A percentile compares a stretch with the other conserved stretches of the same genome.
phyloP scores from a whole-genome alignment of 805 yeast species.

The Komagataella populi region DNA sequence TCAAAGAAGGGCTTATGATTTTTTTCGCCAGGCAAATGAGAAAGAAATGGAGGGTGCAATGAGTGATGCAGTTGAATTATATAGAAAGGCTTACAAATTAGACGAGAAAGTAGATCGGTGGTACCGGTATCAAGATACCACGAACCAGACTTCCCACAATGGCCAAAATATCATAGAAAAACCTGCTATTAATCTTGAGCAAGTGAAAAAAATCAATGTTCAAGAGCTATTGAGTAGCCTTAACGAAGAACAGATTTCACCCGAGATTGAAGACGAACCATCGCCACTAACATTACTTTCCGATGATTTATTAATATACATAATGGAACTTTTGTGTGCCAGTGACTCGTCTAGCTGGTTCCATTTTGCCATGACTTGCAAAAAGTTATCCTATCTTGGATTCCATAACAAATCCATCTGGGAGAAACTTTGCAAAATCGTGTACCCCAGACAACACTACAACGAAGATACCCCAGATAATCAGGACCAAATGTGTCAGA shows the following conservation, averaged over 20 bases:
- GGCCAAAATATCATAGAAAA: not conserved
- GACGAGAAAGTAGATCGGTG: constrained; percentile 44
- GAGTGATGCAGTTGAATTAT: constrained; percentile 69
- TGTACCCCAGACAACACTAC: constrained; percentile 43
- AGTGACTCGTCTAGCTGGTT: constrained; percentile 54
- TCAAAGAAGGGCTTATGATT: constrained; percentile 16
- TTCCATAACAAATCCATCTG: constrained; percentile 36
- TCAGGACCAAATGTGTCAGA: constrained; percentile 22
- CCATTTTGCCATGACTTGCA: constrained; percentile 44
- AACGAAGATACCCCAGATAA: constrained; percentile 21
- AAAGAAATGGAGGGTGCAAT: constrained; percentile 63
- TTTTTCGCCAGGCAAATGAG: constrained; percentile 57
- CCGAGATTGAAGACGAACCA: constrained; percentile 20
- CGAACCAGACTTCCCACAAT: constrained; percentile 9
- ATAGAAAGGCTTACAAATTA: constrained; percentile 57
- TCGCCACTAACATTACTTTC: constrained; percentile 33
- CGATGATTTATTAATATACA: constrained; percentile 39
- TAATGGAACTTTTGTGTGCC: constrained; percentile 32
- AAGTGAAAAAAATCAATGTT: constrained; percentile 26
- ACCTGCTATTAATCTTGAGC: not conserved
- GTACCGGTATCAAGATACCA: constrained; percentile 42
- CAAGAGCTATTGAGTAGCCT: constrained; percentile 23
- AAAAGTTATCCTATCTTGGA: constrained; percentile 41
- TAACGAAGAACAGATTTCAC: constrained; percentile 12
- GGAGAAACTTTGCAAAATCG: constrained; percentile 31